phyloP scores from a whole-genome alignment of 352 stramenopile species.

The Phytopythium cucurbitacearum region DNA sequence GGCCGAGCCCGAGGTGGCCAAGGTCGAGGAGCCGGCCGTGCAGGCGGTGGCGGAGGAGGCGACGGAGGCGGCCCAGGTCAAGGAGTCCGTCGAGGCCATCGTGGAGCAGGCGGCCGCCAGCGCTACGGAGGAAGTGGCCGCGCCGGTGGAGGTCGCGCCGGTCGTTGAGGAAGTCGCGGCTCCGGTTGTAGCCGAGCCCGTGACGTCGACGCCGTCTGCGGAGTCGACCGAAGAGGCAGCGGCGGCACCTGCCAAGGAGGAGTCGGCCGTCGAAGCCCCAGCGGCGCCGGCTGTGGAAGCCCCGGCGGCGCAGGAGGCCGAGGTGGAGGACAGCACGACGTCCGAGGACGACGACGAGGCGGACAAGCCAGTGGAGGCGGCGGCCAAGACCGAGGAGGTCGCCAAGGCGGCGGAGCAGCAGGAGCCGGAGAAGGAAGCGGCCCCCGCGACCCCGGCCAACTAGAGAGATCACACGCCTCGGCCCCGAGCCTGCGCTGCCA shows the following conservation, averaged over 20 bases:
- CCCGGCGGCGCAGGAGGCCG: conserved; percentile 8
- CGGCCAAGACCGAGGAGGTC: conserved; percentile 13
- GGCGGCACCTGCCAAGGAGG: conserved; percentile 8
- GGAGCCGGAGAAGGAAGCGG: conserved; percentile 19
- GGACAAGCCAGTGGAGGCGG: conserved; percentile 14
- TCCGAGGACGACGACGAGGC: conserved; percentile 19
- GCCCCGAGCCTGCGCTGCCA: too few species aligned
- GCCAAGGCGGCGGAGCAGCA: conserved; percentile 4
- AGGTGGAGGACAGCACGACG: conserved; percentile 22
- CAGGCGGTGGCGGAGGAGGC: neutral
- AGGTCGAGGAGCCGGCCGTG: neutral
- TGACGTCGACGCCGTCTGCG: neutral
- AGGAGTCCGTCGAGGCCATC: neutral
- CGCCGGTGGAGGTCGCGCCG: conserved; percentile 1
- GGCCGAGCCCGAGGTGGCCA: neutral
- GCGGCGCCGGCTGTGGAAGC: conserved; percentile 1
- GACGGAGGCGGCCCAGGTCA: neutral
- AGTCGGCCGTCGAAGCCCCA: neutral
- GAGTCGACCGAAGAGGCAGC: conserved; percentile 2
- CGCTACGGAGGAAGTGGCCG: conserved; percentile 1
- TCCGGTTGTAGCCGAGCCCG: conserved; percentile 2
- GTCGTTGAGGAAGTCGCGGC: conserved; percentile 3
- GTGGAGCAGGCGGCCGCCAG: neutral
- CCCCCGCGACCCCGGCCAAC: conserved; percentile 7
- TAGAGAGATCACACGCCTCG: neutral